These are phyloP conservation scores for Betula pendula DNA, from an alignment of 306 rosid genomes.

Conservation along the genomic window DNA sequence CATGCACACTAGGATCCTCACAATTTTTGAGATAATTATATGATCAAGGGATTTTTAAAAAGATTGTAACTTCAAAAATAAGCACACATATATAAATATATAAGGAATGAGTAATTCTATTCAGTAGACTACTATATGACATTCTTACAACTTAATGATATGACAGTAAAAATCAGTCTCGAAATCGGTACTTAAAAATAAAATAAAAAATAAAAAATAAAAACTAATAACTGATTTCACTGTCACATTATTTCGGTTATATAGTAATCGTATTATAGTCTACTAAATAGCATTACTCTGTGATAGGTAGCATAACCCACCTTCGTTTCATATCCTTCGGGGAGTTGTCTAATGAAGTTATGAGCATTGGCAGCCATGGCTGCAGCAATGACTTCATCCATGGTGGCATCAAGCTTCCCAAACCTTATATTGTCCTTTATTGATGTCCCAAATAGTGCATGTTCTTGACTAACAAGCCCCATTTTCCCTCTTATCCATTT, in stretches of 20 bases:
- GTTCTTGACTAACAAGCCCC: conserved; percentile 98
- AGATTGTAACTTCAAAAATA: too few species aligned
- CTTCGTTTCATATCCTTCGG: conserved; percentile 92
- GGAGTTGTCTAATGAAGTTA: conserved; percentile 84
- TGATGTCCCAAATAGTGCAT: conserved; percentile 90
- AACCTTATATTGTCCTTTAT: conserved; percentile 83
- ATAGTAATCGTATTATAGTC: too few species aligned
- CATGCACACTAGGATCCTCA: neutral
- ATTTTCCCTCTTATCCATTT: conserved; percentile 82
- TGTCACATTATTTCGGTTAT: too few species aligned
- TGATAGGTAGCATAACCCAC: conserved; percentile 26
- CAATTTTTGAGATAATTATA: too few species aligned
- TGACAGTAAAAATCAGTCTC: too few species aligned
- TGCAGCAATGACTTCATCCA: conserved; percentile 80
- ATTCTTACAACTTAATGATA: too few species aligned
- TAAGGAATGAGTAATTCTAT: neutral
- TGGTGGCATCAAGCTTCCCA: conserved; percentile 82
- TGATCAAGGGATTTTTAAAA: too few species aligned
- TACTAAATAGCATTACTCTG: neutral
- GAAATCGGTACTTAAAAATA: too few species aligned
- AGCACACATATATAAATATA: too few species aligned
- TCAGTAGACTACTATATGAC: too few species aligned
- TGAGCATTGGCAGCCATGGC: conserved; percentile 93
- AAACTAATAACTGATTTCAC: too few species aligned
- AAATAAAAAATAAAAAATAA: too few species aligned